Evolutionary conservation across 495 filamentous ascomycete species (phyloP).

Genomic region (Neurospora africana): DNA sequence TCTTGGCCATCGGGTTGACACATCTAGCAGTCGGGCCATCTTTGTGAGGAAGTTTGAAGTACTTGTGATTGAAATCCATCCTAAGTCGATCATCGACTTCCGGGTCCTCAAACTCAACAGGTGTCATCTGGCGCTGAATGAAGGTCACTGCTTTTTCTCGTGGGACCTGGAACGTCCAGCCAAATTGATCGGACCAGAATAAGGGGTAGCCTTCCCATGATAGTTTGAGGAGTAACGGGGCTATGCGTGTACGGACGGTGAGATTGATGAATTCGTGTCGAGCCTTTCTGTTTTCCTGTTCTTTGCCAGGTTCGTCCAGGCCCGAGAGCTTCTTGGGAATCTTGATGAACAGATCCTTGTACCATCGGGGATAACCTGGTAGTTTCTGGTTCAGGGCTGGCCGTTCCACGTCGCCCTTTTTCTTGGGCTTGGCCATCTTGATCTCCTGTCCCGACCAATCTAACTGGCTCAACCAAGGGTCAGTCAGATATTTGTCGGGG

Average conservation of each 20-base stretch:
- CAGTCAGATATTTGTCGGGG: conserved; percentile 53
- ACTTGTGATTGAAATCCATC: conserved; percentile 49
- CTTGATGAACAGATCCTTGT: conserved; percentile 75
- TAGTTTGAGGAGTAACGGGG: conserved; percentile 73
- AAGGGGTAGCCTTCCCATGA: conserved; percentile 85
- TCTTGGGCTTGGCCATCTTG: conserved; percentile 84
- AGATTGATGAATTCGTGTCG: conserved; percentile 45
- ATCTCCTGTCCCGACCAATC: conserved; percentile 92
- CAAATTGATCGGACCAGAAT: conserved; percentile 84
- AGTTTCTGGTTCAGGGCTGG: conserved; percentile 79
- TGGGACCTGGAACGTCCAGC: conserved; percentile 83
- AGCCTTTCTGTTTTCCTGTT: background rate
- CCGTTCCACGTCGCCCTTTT: conserved; percentile 65
- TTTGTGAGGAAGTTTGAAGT: conserved; percentile 94
- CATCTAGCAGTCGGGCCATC: conserved; percentile 82
- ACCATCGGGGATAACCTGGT: conserved; percentile 93
- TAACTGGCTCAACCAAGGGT: conserved; percentile 86
- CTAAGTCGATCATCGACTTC: background rate
- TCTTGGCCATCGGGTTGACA: conserved; percentile 76
- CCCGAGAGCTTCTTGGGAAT: conserved; percentile 11
- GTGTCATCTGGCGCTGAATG: conserved; percentile 54
- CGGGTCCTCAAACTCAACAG: conserved; percentile 60
- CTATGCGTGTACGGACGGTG: conserved; percentile 80
- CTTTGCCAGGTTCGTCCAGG: conserved; percentile 22
- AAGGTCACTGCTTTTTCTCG: conserved; percentile 52